phyloP scores from a whole-genome alignment of 2,329 filamentous ascomycete genomes.

The Penicillium oxalicum region DNA sequence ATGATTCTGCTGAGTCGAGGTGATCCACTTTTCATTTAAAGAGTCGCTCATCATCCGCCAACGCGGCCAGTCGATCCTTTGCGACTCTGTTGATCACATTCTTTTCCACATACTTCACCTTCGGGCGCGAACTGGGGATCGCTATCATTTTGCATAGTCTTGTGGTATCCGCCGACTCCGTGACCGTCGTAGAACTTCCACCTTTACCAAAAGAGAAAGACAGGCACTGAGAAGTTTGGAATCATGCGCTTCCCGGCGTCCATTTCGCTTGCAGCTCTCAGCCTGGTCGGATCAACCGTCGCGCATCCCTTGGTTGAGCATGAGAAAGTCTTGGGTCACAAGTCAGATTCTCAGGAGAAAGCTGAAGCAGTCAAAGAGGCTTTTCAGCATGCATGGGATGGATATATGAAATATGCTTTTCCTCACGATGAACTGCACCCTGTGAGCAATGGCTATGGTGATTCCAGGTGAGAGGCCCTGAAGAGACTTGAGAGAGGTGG shows the following conservation, averaged over 20 bases:
- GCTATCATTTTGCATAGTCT: too few species aligned
- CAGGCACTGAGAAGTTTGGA: not conserved
- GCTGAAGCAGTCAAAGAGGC: constrained; percentile 60
- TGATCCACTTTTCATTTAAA: constrained; percentile 10
- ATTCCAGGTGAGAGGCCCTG: constrained; percentile 57
- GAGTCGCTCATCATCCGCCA: constrained; percentile 16
- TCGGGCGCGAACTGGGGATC: too few species aligned
- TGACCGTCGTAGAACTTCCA: not conserved
- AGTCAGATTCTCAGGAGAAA: constrained; percentile 26
- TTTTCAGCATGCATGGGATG: constrained; percentile 66
- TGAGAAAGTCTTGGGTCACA: constrained; percentile 10
- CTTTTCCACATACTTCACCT: not conserved
- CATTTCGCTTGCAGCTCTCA: constrained; percentile 20
- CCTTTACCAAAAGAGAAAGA: not conserved
- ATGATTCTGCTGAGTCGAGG: not conserved
- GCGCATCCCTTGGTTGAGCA: constrained; percentile 17
- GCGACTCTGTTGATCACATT: constrained; percentile 6
- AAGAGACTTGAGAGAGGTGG: too few species aligned
- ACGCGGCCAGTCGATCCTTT: constrained; percentile 15
- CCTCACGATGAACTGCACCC: constrained; percentile 71
- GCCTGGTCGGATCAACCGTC: constrained; percentile 18
- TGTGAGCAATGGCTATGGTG: constrained; percentile 56
- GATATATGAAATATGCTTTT: constrained; percentile 68
- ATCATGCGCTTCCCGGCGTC: constrained; percentile 25
- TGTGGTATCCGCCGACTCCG: too few species aligned